Base-by-base conservation (phyloP, 2,329 filamentous ascomycete genomes). In the Ascochyta rabiei region DNA sequence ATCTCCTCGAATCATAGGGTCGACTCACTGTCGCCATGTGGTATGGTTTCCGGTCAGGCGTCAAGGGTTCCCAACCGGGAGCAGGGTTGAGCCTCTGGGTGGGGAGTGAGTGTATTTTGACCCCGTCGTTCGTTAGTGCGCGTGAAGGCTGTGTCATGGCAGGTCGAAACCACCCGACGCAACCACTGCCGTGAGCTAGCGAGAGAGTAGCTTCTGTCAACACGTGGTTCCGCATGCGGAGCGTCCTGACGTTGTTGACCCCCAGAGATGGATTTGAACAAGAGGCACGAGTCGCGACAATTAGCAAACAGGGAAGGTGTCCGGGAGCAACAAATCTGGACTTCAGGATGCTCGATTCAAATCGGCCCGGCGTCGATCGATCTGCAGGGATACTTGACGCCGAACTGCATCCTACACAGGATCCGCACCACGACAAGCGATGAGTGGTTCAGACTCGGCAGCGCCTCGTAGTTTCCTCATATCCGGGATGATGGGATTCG, bases 21-120 rank as follows among this genome's bases (percentile, higher is more conserved):
- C 23, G 21, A 28, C 23, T 55, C 30, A 30, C 16, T 35, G 19
- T 9, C 46, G 12, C 13, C 15, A 49, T 31, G 4, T 16, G n/a
- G 16, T 41, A 31, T 46, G 39, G 40, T 19, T 24, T 28, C 35
- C 28, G 40, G 34, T 21, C 21, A 16, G 44, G 45, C 35, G 48
- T 41, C 45, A 33, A 46, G 45, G 51, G 8, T 23, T 40, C 26
- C 34, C 40, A 23, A 26, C 40, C 39, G 51, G 33, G 21, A 42
- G 35, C 48, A 50, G 42, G 53, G 48, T 38, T 41, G 34, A 35
- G 44, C 46, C 42, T 59, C 48, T 31, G 16, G 31, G 44, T 31
- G 40, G 33, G 44, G 21, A 35, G 19, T 50, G 51, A 56, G 35
- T 50, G 42, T 56, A 56, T 56, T 42, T 54, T 8, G 15, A 56